Conservation (phyloP, 2,329 filamentous ascomycete species). For the Penicillium vulpinum region DNA sequence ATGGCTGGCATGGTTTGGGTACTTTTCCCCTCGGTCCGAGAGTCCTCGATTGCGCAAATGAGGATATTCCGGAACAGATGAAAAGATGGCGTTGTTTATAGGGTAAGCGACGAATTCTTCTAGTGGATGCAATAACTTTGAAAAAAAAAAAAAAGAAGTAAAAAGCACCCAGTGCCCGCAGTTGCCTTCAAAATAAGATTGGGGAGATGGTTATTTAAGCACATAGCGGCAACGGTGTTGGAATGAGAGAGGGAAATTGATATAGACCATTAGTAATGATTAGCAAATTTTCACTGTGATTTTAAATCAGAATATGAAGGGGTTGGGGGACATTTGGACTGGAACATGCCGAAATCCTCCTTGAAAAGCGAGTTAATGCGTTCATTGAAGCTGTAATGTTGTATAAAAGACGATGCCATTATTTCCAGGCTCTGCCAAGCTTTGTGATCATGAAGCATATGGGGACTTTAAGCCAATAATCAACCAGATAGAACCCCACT, state of each 20-base stretch:
- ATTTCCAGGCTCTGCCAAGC: conserved; percentile 14
- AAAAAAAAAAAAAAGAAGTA: too few species aligned
- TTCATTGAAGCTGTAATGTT: conserved; percentile 4
- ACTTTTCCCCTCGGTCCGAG: neutral
- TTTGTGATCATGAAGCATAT: neutral
- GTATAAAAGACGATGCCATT: conserved; percentile 14
- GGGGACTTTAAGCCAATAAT: neutral
- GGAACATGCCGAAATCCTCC: neutral
- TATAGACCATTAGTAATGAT: neutral
- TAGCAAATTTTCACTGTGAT: neutral
- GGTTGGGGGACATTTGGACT: neutral
- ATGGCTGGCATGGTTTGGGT: neutral
- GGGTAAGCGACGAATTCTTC: too few species aligned
- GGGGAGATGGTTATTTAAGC: neutral
- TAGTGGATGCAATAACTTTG: too few species aligned
- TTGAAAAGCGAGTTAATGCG: neutral
- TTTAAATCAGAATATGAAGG: neutral
- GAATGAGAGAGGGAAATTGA: neutral
- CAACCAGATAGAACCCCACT: neutral
- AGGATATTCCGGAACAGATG: neutral
- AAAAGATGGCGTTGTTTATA: neutral
- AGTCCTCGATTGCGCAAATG: neutral
- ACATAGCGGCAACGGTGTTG: neutral
- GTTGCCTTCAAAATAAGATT: neutral
- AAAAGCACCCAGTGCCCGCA: too few species aligned